phyloP scores from a whole-genome alignment of 306 rosid species.

The Boehmeria nivea region DNA sequence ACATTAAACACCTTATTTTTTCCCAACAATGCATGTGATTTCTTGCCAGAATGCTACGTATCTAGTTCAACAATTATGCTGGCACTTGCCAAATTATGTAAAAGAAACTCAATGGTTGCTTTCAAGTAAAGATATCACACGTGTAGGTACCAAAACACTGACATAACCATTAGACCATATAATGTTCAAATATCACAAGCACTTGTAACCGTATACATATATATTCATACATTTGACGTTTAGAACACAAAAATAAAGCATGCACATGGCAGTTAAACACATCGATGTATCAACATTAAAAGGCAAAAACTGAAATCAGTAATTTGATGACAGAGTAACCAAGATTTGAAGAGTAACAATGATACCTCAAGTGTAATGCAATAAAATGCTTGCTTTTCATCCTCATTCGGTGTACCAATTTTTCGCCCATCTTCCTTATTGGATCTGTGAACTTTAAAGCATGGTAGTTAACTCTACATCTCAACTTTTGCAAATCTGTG shows the following conservation, averaged over 20 bases:
- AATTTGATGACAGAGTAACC: too few relatives aligned
- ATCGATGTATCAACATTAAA: too few relatives aligned
- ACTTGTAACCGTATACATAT: neutral
- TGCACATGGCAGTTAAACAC: too few relatives aligned
- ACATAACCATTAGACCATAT: neutral
- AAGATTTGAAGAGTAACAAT: too few relatives aligned
- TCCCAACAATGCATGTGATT: too few relatives aligned
- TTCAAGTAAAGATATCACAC: neutral
- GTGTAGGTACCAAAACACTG: too few relatives aligned
- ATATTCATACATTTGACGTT: neutral
- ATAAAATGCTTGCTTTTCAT: constrained; percentile 77
- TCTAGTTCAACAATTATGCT: too few relatives aligned
- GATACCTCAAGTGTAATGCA: constrained; percentile 85
- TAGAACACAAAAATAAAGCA: constrained; percentile 7
- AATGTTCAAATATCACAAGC: too few relatives aligned
- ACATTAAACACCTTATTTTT: neutral
- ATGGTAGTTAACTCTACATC: constrained; percentile 96
- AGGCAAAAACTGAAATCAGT: constrained; percentile 22
- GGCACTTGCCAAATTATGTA: too few relatives aligned
- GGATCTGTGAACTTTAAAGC: constrained; percentile 74
- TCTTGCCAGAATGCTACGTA: too few relatives aligned
- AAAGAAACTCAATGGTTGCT: too few relatives aligned
- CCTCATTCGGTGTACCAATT: constrained; percentile 71
- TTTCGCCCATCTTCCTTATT: constrained; percentile 70
- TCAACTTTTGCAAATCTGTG: constrained; percentile 81